Base-by-base conservation (phyloP, 2,329 filamentous ascomycete genomes). In the Ophiostoma himal-ulmi region DNA sequence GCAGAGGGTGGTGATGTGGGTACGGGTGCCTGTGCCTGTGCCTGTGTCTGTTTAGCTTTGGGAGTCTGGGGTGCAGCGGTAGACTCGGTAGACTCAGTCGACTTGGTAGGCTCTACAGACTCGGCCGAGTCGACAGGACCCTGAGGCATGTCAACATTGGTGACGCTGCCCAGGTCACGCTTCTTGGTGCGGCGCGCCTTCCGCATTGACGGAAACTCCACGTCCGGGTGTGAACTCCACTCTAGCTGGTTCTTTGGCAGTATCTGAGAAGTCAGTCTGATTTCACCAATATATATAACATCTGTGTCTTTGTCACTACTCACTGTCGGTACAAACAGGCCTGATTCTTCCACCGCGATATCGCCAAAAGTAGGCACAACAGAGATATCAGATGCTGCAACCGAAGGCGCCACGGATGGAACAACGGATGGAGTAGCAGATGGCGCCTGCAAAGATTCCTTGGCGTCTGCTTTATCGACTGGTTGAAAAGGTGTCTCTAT, bases 161-260 rank as follows among this genome's bases (percentile, higher is more conserved):
- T 75, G 5, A 77, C 77, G 7, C 78, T 76, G 22, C 77, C 78
- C 30, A 82, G 73, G 7, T 76, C 73, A 69, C 77, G 78, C 72
- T 77, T 77, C 74, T 80, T 83, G 77, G 82, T 83, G 73, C 80
- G 81, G 48, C 80, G 78, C 74, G 79, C 82, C 14, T 78, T 57
- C 48, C 77, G 74, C 74, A 78, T 80, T 3, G 75, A 75, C 14
- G 87, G 86, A 75, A 87, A 89, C 11, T 81, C 79, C 37, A 78
- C 74, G 41, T 85, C 83, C 3, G 85, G 83, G 41, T 78, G 78
- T 0, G 86, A 88, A 36, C 36, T 39, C 62, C 62, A 65, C 20
- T 20, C 36, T 11, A 7, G 17, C 36, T n/a, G 17, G 36, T n/a
- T 65, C 34, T 65, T 20, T 14, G 22, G 57, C 26, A 34, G 20